Percentiles rank a stretch among this genome's conserved stretches.
phyloP scores from a whole-genome alignment of 345 rosid species.

The Barbarea vulgaris region DNA sequence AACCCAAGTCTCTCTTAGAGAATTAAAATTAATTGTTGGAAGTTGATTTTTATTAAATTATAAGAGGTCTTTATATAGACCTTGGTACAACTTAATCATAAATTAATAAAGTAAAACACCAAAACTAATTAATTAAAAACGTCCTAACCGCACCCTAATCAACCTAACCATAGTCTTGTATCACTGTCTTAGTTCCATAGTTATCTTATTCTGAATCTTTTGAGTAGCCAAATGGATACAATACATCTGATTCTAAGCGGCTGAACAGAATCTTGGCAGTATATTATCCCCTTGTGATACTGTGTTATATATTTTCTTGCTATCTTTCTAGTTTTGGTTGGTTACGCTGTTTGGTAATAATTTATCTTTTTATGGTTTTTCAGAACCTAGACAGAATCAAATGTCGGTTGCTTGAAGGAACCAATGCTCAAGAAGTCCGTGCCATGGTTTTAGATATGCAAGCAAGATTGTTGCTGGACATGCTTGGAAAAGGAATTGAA shows the following conservation, averaged over 20 bases:
- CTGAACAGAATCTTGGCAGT: slow-evolving; percentile 15
- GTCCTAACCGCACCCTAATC: too few species aligned
- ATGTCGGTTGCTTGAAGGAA: slow-evolving; percentile 96
- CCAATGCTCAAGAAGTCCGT: slow-evolving; percentile 98
- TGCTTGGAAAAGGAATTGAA: slow-evolving; percentile 99
- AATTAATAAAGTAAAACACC: too few species aligned
- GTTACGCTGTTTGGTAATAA: slow-evolving; percentile 20
- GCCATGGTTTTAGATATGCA: slow-evolving; percentile 99
- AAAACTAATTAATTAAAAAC: too few species aligned
- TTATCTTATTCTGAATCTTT: slow-evolving; percentile 13
- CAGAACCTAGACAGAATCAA: slow-evolving; percentile 98
- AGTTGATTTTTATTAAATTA: too few species aligned
- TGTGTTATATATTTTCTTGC: background rate
- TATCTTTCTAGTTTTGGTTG: slow-evolving; percentile 8
- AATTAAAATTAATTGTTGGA: too few species aligned
- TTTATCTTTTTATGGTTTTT: slow-evolving; percentile 41
- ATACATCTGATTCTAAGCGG: slow-evolving; percentile 6
- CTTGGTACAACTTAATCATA: too few species aligned
- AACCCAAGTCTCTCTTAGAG: too few species aligned
- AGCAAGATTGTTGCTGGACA: slow-evolving; percentile 92
- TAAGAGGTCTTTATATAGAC: too few species aligned
- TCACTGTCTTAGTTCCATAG: background rate
- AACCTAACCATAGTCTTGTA: too few species aligned
- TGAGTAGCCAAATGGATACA: slow-evolving; percentile 12
- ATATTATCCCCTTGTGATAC: slow-evolving; percentile 24